Evolutionary conservation across 2,329 filamentous ascomycete species (phyloP).

Genomic region (Claviceps purpurea): DNA sequence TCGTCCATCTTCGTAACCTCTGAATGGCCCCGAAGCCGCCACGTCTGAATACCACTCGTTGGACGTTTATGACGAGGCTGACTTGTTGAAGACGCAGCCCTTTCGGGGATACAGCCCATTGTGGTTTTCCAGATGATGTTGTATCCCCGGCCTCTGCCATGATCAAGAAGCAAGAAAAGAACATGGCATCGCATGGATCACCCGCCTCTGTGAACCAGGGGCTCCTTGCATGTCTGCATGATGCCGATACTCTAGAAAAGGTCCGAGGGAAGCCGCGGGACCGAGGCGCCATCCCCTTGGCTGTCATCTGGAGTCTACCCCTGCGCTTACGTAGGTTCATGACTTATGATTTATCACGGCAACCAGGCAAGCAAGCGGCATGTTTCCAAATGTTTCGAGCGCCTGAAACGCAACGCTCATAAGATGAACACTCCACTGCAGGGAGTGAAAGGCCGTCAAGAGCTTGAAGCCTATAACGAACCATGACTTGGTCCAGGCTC

Average conservation of each 20-base stretch:
- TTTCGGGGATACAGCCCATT: too few relatives aligned
- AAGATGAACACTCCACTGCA: background rate
- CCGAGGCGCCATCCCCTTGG: background rate
- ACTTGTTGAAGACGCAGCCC: too few relatives aligned
- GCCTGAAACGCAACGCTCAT: background rate
- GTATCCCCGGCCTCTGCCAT: background rate
- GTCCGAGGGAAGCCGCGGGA: background rate
- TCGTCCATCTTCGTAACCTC: background rate
- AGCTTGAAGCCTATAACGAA: background rate
- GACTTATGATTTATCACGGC: background rate
- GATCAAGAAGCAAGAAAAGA: background rate
- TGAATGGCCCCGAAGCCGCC: too few relatives aligned
- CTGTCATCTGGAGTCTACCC: conserved; percentile 3
- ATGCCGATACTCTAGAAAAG: background rate
- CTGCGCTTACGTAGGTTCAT: background rate
- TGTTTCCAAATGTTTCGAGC: background rate
- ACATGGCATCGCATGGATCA: background rate
- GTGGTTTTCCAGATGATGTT: too few relatives aligned
- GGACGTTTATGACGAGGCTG: too few relatives aligned
- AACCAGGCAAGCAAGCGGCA: background rate
- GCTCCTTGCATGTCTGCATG: conserved; percentile 1
- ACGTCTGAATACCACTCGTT: too few relatives aligned
- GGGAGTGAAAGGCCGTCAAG: background rate
- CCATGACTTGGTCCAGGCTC: background rate
- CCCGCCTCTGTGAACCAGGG: background rate